Base-by-base conservation (phyloP, 805 yeast genomes). In the Pichia pseudocactophila region DNA sequence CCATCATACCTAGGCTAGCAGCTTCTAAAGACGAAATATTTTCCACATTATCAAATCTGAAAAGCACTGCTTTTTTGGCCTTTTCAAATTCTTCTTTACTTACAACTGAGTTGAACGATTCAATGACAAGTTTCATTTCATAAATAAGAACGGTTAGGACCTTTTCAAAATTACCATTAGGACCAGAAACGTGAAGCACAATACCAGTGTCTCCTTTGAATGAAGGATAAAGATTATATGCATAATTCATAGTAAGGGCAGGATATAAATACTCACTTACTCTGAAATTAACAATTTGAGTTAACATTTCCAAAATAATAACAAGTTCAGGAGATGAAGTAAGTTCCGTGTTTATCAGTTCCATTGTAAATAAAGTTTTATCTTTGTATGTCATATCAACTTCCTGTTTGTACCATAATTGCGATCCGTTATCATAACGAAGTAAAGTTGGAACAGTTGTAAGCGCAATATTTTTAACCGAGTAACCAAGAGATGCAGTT, bases 191-290 rank as follows among this genome's bases (percentile, higher is more conserved):
- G 3, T 70, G 71, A n/a, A 82, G 50, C 0, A 70, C 58, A 7
- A 82, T 53, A 7, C 80, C 71, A 1, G 70, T 67, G 40, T 70
- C 75, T 4, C 83, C 80, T 48, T 72, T 73, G 12, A 64, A 46
- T 3, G 80, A 74, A 0, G 86, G 73, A 30, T 58, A 63, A 0
- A 82, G 46, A 16, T 74, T 78, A 74, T 82, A 82, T 0, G 71
- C 55, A 51, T 69, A 78, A 1, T 79, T 77, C 9, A 78, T 44
- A n/a, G 67, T 54, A 43, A 78, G 74, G 1, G 78, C 68, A 1
- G 74, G 71, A 52, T 81, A 82, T 1, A 82, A 50, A 5, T 48
- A 45, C 4, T 62, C 55, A 19, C 68, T 57, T 0, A 81, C 51
- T 12, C 57, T 54, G 1, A 56, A 51, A 19, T 69, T 74, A 4